These are phyloP conservation scores for Rhododendron ferrugineum DNA, from an alignment of 148 eudicot genomes.

Conservation along the genomic window DNA sequence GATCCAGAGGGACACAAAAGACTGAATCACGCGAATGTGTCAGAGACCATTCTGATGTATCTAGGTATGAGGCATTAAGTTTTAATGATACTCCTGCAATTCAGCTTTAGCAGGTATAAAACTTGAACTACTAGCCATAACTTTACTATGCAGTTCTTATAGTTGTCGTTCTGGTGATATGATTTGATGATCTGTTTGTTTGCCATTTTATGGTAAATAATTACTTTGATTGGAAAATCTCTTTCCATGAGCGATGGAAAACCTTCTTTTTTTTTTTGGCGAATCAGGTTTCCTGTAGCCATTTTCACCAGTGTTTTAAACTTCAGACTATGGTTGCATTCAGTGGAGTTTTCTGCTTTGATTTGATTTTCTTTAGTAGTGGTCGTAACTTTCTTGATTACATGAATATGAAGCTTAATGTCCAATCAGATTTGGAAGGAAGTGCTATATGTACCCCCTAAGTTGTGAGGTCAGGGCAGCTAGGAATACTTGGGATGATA, in stretches of 20 bases:
- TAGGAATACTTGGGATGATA: not conserved
- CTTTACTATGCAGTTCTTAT: not conserved
- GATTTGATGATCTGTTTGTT: not conserved
- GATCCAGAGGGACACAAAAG: slow-evolving; percentile 40
- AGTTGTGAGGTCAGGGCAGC: not conserved
- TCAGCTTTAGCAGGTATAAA: not conserved
- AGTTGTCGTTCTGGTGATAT: not conserved
- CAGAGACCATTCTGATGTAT: slow-evolving; percentile 32
- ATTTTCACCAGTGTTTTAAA: not conserved
- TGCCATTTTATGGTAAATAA: not conserved
- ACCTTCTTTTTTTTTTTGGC: not conserved
- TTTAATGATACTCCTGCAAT: not conserved
- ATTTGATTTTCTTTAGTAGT: not conserved
- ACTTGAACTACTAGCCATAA: not conserved
- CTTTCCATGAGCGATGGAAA: not conserved
- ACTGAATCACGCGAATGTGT: slow-evolving; percentile 45
- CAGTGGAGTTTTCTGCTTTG: not conserved
- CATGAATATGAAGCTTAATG: not conserved
- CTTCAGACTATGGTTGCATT: not conserved
- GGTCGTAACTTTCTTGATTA: not conserved
- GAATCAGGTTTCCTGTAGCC: not conserved
- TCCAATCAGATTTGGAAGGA: not conserved
- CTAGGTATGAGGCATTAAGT: slow-evolving; percentile 38
- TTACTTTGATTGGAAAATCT: not conserved
- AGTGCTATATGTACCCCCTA: not conserved